A percentile compares a stretch with the other conserved stretches of the same genome.
These are phyloP conservation scores for Ambrosia hybrid DNA, from an alignment of 140 eudicot species.

Conservation along the genomic window DNA sequence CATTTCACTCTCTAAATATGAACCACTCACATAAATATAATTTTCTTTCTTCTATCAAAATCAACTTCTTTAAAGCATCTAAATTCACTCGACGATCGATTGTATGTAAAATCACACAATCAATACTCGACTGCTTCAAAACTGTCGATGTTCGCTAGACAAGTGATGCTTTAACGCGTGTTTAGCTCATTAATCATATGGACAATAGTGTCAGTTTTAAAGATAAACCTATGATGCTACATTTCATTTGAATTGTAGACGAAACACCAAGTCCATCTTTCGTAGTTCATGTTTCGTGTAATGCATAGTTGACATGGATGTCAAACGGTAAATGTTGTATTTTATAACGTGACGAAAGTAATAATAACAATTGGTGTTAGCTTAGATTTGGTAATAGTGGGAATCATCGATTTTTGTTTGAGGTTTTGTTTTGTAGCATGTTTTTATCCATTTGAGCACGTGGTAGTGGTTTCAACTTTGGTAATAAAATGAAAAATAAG, in stretches of 20 bases:
- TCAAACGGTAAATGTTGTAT: slow-evolving; percentile 1
- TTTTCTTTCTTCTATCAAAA: not conserved
- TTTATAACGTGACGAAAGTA: not conserved
- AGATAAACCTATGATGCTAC: slow-evolving; percentile 9
- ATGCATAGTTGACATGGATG: slow-evolving; percentile 4
- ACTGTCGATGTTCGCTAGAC: not conserved
- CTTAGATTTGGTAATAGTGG: not conserved
- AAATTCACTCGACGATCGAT: not conserved
- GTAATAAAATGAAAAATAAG: no score
- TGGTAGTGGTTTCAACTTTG: not conserved
- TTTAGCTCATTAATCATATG: slow-evolving; percentile 3
- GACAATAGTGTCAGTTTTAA: not conserved
- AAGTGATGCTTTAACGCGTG: not conserved
- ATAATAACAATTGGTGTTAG: not conserved
- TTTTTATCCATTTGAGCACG: not conserved
- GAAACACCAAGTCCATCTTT: not conserved
- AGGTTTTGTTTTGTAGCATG: not conserved
- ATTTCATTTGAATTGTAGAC: slow-evolving; percentile 5
- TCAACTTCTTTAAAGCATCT: not conserved
- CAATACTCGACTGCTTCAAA: not conserved
- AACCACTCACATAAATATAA: not conserved
- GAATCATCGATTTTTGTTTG: not conserved
- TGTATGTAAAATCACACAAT: not conserved
- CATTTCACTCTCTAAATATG: slow-evolving; percentile 16
- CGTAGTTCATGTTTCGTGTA: not conserved